These are phyloP conservation scores for Brassica juncea DNA, from an alignment of 345 rosid species.

Conservation along the genomic window DNA sequence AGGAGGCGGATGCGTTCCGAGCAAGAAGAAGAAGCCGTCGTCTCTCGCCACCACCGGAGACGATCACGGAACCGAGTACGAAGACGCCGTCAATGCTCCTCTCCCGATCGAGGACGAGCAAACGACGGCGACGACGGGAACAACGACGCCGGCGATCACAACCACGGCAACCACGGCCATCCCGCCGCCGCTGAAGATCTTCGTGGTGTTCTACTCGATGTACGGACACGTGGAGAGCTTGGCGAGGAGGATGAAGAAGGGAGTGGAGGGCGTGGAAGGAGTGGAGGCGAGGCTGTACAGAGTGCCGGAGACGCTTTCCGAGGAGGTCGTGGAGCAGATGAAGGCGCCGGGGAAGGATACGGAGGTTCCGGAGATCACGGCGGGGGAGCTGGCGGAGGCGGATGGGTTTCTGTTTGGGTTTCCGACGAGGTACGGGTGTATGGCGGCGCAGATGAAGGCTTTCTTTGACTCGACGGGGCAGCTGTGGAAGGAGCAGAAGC, in stretches of 20 bases:
- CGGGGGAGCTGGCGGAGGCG: slow-evolving; percentile 54
- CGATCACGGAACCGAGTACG: slow-evolving; percentile 21
- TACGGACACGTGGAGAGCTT: slow-evolving; percentile 73
- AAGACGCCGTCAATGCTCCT: slow-evolving; percentile 42
- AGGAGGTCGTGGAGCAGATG: slow-evolving; percentile 59
- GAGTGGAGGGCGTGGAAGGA: slow-evolving; percentile 57
- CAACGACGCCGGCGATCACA: slow-evolving; percentile 18
- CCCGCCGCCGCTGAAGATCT: slow-evolving; percentile 47
- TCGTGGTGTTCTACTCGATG: slow-evolving; percentile 66
- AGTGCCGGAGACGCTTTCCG: slow-evolving; percentile 64
- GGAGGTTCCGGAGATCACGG: slow-evolving; percentile 55
- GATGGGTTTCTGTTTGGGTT: slow-evolving; percentile 75
- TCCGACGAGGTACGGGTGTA: slow-evolving; percentile 77
- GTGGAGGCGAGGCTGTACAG: slow-evolving; percentile 59
- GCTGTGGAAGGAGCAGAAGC: slow-evolving; percentile 67
- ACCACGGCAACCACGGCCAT: background rate
- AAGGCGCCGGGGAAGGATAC: slow-evolving; percentile 52
- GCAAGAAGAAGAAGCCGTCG: slow-evolving; percentile 70
- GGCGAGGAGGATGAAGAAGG: slow-evolving; percentile 74
- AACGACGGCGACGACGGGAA: slow-evolving; percentile 20
- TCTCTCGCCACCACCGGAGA: slow-evolving; percentile 33
- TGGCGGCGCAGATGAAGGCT: slow-evolving; percentile 88
- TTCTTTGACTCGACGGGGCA: slow-evolving; percentile 68
- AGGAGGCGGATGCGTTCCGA: slow-evolving; percentile 96
- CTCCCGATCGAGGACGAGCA: slow-evolving; percentile 46